A percentile compares a stretch with the other conserved stretches of the same genome.
These are phyloP conservation scores for Sordariomycetes sp. DNA, from an alignment of 2,329 filamentous ascomycete species.

Conservation along the genomic window DNA sequence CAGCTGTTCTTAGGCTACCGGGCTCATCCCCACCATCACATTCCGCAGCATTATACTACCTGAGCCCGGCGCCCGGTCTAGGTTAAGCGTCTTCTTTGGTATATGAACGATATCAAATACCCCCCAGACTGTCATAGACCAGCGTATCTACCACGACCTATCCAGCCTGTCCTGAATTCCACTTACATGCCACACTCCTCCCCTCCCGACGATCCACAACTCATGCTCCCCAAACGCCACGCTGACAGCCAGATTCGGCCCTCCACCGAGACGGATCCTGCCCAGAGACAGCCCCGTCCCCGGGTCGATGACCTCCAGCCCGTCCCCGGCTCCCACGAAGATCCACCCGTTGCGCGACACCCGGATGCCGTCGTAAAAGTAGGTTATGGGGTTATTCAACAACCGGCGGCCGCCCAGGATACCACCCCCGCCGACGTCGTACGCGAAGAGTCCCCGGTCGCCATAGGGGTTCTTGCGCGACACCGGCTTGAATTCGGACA, in stretches of 20 bases:
- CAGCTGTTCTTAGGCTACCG: too few species aligned
- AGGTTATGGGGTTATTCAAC: not conserved
- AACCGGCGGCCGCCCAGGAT: not conserved
- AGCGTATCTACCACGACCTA: not conserved
- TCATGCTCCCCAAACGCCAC: not conserved
- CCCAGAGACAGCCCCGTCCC: not conserved
- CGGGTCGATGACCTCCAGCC: not conserved
- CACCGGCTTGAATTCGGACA: not conserved
- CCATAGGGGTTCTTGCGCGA: not conserved
- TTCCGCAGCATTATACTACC: too few species aligned
- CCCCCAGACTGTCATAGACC: too few species aligned
- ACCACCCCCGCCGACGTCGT: not conserved
- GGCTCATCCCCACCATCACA: too few species aligned
- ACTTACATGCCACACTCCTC: not conserved
- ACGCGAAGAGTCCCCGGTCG: not conserved
- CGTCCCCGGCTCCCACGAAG: not conserved
- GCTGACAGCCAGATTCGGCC: not conserved
- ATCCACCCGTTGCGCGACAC: not conserved
- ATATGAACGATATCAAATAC: too few species aligned
- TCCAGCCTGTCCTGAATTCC: not conserved
- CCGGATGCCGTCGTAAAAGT: not conserved
- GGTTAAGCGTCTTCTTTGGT: too few species aligned
- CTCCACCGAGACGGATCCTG: not conserved
- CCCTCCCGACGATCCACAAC: not conserved
- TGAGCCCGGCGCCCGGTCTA: too few species aligned